These are phyloP conservation scores for Lachancea dasiensis DNA, from an alignment of 805 yeast genomes.

Conservation along the genomic window DNA sequence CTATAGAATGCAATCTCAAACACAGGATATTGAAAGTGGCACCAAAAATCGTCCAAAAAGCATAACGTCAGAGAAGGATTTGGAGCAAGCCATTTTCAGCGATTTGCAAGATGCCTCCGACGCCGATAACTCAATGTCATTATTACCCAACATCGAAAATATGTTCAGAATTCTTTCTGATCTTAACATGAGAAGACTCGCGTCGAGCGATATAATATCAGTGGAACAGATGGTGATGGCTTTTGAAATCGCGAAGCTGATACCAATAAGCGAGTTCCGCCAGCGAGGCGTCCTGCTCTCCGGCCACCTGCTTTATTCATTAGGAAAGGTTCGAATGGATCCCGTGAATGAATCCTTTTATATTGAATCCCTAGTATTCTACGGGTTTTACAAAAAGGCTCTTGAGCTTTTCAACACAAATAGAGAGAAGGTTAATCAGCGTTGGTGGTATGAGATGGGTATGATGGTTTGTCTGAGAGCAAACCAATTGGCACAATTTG, in stretches of 20 bases:
- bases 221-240: constrained; percentile 34
- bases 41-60: not conserved
- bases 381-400: constrained; percentile 34
- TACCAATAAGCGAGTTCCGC: constrained; percentile 31
- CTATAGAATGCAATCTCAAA: not conserved
- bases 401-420: constrained; percentile 34
- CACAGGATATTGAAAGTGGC: not conserved
- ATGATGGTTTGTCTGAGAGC: constrained; percentile 35
- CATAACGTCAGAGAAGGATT: constrained; percentile 3
- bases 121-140: constrained; percentile 5
- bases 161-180: constrained; percentile 19
- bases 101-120: constrained; percentile 10
- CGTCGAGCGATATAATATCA: constrained; percentile 13
- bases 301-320: constrained; percentile 40
- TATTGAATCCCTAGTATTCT: constrained; percentile 39
- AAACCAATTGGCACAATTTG: constrained; percentile 35
- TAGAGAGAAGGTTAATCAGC: constrained; percentile 34
- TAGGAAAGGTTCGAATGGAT: constrained; percentile 42
- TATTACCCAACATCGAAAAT: constrained; percentile 17
- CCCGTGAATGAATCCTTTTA: constrained; percentile 46
- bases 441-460: constrained; percentile 54
- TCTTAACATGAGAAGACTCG: constrained; percentile 13
- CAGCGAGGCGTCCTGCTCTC: constrained; percentile 34
- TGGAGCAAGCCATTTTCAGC: constrained; percentile 7
- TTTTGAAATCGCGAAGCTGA: constrained; percentile 38